Percentiles rank a stretch among this genome's conserved stretches.
phyloP scores from a whole-genome alignment of 495 filamentous ascomycete species.

The Hyaloscypha bicolor region DNA sequence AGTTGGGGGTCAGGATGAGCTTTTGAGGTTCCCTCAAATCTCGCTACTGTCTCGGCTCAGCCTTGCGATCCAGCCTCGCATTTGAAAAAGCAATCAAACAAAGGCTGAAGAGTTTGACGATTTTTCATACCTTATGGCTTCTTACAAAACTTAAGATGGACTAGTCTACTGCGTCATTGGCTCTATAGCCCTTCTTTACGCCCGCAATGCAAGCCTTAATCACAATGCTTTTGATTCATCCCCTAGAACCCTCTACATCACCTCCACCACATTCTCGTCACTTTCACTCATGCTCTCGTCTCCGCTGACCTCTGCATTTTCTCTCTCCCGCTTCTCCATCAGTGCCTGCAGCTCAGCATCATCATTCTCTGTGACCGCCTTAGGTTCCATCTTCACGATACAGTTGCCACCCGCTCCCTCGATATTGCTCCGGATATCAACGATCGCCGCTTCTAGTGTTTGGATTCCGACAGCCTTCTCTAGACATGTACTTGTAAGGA shows the following conservation, averaged over 20 bases:
- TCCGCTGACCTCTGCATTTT: constrained; percentile 95
- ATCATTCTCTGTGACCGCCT: constrained; percentile 97
- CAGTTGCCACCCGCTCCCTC: constrained; percentile 72
- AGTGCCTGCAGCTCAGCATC: constrained; percentile 94
- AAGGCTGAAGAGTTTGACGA: background rate
- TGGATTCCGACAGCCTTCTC: constrained; percentile 87
- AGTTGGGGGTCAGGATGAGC: background rate
- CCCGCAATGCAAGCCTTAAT: constrained; percentile 33
- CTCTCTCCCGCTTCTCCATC: constrained; percentile 98
- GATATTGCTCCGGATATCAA: constrained; percentile 79
- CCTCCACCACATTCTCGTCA: constrained; percentile 64
- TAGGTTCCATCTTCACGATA: constrained; percentile 93
- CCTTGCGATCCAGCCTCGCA: constrained; percentile 14
- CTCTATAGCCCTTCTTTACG: constrained; percentile 23
- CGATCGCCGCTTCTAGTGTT: constrained; percentile 83
- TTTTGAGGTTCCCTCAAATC: background rate
- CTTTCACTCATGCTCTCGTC: constrained; percentile 94
- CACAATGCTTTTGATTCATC: constrained; percentile 29
- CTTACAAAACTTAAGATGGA: background rate
- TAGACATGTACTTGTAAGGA: constrained; percentile 88
- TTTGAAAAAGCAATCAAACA: background rate
- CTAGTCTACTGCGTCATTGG: background rate
- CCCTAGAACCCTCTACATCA: constrained; percentile 27
- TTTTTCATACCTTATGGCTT: constrained; percentile 1
- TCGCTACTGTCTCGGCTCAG: constrained; percentile 2